phyloP scores from a whole-genome alignment of 2,329 filamentous ascomycete genomes.

The Fusarium camptoceras region DNA sequence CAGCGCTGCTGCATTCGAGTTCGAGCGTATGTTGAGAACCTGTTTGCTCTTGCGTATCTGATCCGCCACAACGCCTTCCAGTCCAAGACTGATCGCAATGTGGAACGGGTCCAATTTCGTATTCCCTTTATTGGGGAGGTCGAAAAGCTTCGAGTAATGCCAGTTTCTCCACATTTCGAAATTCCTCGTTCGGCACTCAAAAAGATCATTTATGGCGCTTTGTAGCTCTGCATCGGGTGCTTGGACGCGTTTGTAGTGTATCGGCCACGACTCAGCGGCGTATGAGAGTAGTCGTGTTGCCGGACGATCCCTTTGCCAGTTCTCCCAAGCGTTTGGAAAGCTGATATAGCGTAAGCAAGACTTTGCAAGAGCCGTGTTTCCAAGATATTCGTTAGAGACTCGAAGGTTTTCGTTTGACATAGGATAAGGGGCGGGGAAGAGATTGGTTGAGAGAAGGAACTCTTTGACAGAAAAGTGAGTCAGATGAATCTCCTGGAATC shows the following conservation, averaged over 20 bases:
- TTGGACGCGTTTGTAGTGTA: not conserved
- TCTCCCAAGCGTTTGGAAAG: accelerated
- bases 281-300: accelerated
- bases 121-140: not conserved
- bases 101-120: not conserved
- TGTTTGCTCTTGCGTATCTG: not conserved
- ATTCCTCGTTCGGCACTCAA: not conserved
- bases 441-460: not conserved
- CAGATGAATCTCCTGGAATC: not conserved
- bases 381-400: accelerated
- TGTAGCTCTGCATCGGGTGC: not conserved
- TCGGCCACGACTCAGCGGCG: accelerated
- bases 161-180: not conserved
- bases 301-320: accelerated
- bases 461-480: conserved; percentile 8
- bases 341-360: accelerated
- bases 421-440: accelerated
- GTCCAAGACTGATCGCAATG: not conserved
- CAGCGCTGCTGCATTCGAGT: not conserved
- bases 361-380: not conserved
- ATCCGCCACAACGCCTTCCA: not conserved
- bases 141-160: not conserved
- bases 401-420: not conserved
- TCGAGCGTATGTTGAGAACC: not conserved
- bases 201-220: not conserved